A percentile compares a stretch with the other conserved stretches of the same genome.
Conservation (phyloP, 768 basidiomycete genomes). For the Collybia sp. region DNA sequence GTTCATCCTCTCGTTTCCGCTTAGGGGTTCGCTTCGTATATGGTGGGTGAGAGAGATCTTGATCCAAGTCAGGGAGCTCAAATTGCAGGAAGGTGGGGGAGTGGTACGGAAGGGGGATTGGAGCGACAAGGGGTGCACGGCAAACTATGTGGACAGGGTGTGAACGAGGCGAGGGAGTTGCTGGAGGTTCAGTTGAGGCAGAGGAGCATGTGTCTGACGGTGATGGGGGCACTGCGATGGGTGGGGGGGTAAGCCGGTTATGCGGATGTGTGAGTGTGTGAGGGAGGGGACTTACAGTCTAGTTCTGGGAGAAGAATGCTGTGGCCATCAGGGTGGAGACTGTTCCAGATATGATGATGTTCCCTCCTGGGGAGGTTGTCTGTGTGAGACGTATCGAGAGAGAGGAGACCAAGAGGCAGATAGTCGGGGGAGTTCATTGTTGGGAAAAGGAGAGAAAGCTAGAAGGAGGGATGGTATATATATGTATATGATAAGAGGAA, state of each 20-base stretch:
- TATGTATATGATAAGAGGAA: conserved; percentile 24
- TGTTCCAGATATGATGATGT: too few species aligned
- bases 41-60: conserved; percentile 66
- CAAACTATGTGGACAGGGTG: conserved; percentile 48
- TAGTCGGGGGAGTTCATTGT: conserved; percentile 10
- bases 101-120: conserved; percentile 65
- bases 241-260: conserved; percentile 2
- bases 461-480: conserved; percentile 16
- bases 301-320: conserved; percentile 11
- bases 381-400: conserved; percentile 4
- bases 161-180: conserved; percentile 15
- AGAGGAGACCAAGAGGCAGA: conserved; percentile 8
- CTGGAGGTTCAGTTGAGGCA: conserved; percentile 12
- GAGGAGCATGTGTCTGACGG: conserved; percentile 33
- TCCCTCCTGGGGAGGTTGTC: too few species aligned
- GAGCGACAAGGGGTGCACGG: conserved; percentile 64
- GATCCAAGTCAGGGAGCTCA: conserved; percentile 61
- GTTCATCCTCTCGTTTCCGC: conserved; percentile 40
- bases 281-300: conserved; percentile 17
- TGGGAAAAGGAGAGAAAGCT: conserved; percentile 13
- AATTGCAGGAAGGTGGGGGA: conserved; percentile 68
- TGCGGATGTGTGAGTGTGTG: not conserved
- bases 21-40: conserved; percentile 43
- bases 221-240: conserved; percentile 32
- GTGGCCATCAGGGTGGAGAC: too few species aligned